Evolutionary conservation across 2,329 filamentous ascomycete species (phyloP).

Genomic region (Penicillium sp.): DNA sequence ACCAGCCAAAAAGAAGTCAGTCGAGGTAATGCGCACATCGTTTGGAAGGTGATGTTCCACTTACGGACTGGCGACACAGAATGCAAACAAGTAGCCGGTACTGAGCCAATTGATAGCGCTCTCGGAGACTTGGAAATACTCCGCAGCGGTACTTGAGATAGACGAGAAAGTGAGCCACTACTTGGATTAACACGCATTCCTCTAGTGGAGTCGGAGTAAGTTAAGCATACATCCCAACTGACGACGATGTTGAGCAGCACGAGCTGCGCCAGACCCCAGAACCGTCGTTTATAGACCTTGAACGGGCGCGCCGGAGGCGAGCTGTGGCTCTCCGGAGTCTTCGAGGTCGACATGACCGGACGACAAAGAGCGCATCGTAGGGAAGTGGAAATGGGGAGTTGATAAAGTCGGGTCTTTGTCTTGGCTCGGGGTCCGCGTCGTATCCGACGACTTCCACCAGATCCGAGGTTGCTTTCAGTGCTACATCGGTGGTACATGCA

Average conservation of each 20-base stretch:
- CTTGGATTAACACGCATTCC: background rate
- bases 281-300: constrained; percentile 74
- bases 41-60: constrained; percentile 21
- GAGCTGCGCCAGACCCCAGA: constrained; percentile 79
- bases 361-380: background rate
- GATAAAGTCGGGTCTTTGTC: background rate
- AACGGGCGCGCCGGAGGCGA: constrained; percentile 32
- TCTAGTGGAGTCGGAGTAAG: background rate
- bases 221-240: constrained; percentile 77
- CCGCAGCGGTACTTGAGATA: constrained; percentile 66
- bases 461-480: constrained; percentile 1
- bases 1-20: background rate
- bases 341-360: constrained; percentile 6
- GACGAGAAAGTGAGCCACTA: constrained; percentile 92
- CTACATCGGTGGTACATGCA: constrained; percentile 2
- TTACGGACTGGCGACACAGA: constrained; percentile 64
- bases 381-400: background rate
- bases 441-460: background rate
- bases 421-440: background rate
- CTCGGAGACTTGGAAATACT: constrained; percentile 70
- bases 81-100: constrained; percentile 80
- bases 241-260: constrained; percentile 86
- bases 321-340: constrained; percentile 8
- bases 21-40: background rate
- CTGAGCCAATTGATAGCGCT: constrained; percentile 87